Conservation (phyloP, 139 green algal genomes). For the Desmodesmus armatus region DNA sequence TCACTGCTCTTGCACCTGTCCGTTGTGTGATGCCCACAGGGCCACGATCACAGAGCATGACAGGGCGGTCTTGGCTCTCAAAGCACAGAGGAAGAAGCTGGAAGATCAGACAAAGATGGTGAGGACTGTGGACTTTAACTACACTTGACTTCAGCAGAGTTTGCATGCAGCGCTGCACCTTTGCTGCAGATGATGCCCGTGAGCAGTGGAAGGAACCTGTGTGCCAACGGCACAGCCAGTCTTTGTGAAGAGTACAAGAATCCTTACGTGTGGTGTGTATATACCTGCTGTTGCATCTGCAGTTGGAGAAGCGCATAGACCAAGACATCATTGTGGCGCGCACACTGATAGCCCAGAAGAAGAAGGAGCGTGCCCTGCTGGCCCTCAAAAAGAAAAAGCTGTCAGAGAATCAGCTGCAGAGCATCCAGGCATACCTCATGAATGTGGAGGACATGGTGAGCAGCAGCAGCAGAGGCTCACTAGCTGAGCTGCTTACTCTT, state of each 20-base stretch:
- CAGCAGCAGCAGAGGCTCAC: not conserved
- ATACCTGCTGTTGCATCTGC: not conserved
- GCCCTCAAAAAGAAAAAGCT: conserved; percentile 81
- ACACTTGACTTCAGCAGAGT: too few relatives aligned
- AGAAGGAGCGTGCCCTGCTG: conserved; percentile 69
- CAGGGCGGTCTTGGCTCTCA: conserved; percentile 78
- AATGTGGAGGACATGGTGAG: conserved; percentile 84
- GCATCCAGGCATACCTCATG: conserved; percentile 65
- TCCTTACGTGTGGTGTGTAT: too few relatives aligned
- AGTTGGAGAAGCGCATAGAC: conserved; percentile 58
- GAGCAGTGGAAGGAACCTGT: too few relatives aligned
- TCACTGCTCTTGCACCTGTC: too few relatives aligned
- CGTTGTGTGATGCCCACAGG: conserved; percentile 41
- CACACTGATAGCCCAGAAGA: conserved; percentile 49
- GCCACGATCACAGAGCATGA: conserved; percentile 77
- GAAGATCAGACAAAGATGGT: conserved; percentile 71
- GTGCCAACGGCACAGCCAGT: too few relatives aligned
- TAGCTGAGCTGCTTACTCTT: not conserved
- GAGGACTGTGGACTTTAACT: not conserved
- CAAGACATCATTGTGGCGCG: conserved; percentile 42
- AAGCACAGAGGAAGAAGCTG: conserved; percentile 82
- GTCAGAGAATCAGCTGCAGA: conserved; percentile 65
- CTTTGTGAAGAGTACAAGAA: too few relatives aligned
- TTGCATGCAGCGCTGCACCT: too few relatives aligned
- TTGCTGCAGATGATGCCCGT: too few relatives aligned